Evolutionary conservation across 164 flowering plant genomes (phyloP), one percentile per base, ranked within the genome.

Genomic region (Annona squamosa): DNA sequence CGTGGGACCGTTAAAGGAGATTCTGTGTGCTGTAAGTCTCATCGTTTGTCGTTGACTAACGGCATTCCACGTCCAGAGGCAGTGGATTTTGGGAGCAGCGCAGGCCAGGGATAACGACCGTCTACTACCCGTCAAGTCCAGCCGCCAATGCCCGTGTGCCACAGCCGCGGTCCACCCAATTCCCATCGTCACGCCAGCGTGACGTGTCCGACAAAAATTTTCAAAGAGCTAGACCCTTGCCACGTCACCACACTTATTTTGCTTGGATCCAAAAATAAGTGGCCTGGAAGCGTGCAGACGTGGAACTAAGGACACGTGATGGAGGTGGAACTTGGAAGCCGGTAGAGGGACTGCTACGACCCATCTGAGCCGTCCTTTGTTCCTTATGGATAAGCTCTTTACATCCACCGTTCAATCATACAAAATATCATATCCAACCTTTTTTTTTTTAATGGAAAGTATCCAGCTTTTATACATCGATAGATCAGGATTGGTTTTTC

Each of bases 1-100:
- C 1, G 72, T 41, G 63, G 48, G 57, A 48, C 56, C 71, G 71
- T 69, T 47, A 52, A 48, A 69, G 45, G 47, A 18, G 52, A 63
- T 44, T 43, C n/a, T 72, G 74, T 72, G 68, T 44, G 42, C 67
- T 72, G 46, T 45, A 19, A 9, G 67, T 56, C 59, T 44, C 74
- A 7, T 1, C 44, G 5, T 45, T 19, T 63, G 74, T 72, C 74
- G 74, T 72, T 72, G 74, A 72, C 74, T 45, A 63, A 72, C 67
- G 74, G 73, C 57, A 57, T 43, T 46, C 13, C 63, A 69, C 45
- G 72, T 52, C 19, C 72, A 37, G 48, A 69, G 13, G n/a, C 9
- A 7, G 65, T 13, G 63, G 7, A 37, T 4, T 17, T 63, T n/a
- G 6, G 26, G 37, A 19, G 7, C n/a, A 63, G n/a, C 65, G 37